phyloP scores from a whole-genome alignment of 2,329 filamentous ascomycete genomes.

The Fusarium agapanthi region DNA sequence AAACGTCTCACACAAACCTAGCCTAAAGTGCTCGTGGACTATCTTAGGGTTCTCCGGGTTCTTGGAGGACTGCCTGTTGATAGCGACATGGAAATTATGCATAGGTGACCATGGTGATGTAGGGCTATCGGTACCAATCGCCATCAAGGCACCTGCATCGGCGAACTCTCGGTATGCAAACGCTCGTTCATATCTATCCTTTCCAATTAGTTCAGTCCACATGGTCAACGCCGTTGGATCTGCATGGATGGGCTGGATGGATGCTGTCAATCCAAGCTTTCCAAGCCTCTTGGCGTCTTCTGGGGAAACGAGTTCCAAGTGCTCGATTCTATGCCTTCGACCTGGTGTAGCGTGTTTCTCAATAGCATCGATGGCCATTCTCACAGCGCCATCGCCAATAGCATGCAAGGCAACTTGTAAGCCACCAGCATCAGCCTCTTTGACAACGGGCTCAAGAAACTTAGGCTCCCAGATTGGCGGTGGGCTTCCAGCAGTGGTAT shows the following conservation, averaged over 20 bases:
- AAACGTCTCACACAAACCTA: constrained; percentile 60
- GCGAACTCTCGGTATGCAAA: constrained; percentile 70
- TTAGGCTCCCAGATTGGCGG: constrained; percentile 62
- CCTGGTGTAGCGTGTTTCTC: constrained; percentile 50
- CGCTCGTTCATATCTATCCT: constrained; percentile 59
- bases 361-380: constrained; percentile 63
- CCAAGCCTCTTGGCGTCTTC: constrained; percentile 65
- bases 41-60: constrained; percentile 51
- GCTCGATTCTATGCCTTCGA: constrained; percentile 68
- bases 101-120: constrained; percentile 63
- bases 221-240: constrained; percentile 66
- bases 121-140: constrained; percentile 64
- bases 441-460: constrained; percentile 62
- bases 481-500: constrained; percentile 52
- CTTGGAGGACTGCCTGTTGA: constrained; percentile 63
- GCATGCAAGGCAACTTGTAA: constrained; percentile 70
- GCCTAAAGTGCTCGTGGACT: constrained; percentile 60
- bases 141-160: constrained; percentile 59
- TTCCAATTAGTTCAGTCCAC: constrained; percentile 65
- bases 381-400: constrained; percentile 68
- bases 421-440: constrained; percentile 58
- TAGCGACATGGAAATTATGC: constrained; percentile 63
- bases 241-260: constrained; percentile 63
- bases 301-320: constrained; percentile 65
- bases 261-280: constrained; percentile 63